Evolutionary conservation across 2,329 filamentous ascomycete genomes (phyloP).

Genomic region (Fusarium globosum): DNA sequence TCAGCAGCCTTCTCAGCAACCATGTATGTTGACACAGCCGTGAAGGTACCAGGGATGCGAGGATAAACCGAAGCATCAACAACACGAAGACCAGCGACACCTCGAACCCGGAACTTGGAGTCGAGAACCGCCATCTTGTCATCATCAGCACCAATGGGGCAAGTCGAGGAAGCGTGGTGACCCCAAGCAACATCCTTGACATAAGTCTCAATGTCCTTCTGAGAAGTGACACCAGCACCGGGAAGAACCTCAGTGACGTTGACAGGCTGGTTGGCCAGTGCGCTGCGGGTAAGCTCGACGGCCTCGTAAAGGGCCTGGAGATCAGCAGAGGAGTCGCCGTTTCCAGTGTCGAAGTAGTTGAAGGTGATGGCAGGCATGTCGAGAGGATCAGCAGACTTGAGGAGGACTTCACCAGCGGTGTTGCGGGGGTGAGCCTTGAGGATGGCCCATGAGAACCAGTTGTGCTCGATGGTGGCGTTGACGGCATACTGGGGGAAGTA

Average conservation of each 20-base stretch:
- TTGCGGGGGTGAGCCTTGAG: constrained; percentile 74
- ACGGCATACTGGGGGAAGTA: constrained; percentile 67
- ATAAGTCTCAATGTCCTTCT: constrained; percentile 38
- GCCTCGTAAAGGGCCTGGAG: constrained; percentile 67
- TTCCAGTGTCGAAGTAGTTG: constrained; percentile 67
- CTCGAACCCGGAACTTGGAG: constrained; percentile 60
- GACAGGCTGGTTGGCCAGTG: constrained; percentile 44
- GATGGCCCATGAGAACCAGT: constrained; percentile 55
- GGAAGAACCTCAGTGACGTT: constrained; percentile 38
- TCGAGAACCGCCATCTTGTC: constrained; percentile 58
- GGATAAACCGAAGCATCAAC: constrained; percentile 61
- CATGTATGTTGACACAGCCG: constrained; percentile 49
- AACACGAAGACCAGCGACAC: constrained; percentile 57
- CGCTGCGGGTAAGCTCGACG: constrained; percentile 62
- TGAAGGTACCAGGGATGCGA: constrained; percentile 49
- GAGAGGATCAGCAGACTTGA: constrained; percentile 70
- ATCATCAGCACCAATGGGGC: constrained; percentile 48
- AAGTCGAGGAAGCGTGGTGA: constrained; percentile 50
- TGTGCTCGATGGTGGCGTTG: constrained; percentile 56
- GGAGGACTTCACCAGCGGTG: constrained; percentile 68
- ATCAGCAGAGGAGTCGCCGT: constrained; percentile 58
- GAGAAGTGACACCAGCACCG: constrained; percentile 20
- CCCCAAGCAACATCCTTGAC: constrained; percentile 49
- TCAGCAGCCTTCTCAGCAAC: constrained; percentile 50
- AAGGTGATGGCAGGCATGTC: constrained; percentile 72